Evolutionary conservation across 208 protist species (phyloP).

Genomic region (Leishmania lainsoni): DNA sequence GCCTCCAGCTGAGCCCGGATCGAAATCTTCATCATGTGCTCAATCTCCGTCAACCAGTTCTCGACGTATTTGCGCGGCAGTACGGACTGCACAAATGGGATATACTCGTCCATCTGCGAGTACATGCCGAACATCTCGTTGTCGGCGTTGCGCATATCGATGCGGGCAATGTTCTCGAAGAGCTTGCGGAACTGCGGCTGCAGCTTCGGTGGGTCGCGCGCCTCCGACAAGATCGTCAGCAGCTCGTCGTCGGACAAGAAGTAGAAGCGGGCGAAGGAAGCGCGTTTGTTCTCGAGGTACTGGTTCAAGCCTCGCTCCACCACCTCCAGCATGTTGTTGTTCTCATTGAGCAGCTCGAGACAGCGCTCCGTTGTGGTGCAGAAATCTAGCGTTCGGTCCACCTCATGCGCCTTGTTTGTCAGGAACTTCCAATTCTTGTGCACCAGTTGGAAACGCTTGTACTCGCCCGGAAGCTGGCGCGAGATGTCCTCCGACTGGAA

Average conservation of each 20-base stretch:
- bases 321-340: constrained; percentile 94
- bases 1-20: constrained; percentile 89
- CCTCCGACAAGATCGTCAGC: constrained; percentile 95
- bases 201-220: constrained; percentile 94
- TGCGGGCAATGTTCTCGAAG: constrained; percentile 95
- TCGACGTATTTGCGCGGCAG: constrained; percentile 96
- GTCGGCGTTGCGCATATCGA: constrained; percentile 88
- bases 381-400: constrained; percentile 84
- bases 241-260: constrained; percentile 94
- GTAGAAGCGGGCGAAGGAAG: constrained; percentile 94
- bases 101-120: constrained; percentile 95
- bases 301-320: constrained; percentile 97
- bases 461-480: constrained; percentile 93
- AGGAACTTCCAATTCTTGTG: constrained; percentile 95
- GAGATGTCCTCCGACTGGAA: constrained; percentile 97
- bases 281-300: constrained; percentile 96
- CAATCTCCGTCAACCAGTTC: constrained; percentile 97
- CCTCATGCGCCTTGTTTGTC: constrained; percentile 82
- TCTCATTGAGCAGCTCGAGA: constrained; percentile 90
- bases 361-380: constrained; percentile 81
- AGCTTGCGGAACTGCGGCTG: constrained; percentile 97
- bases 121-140: constrained; percentile 96
- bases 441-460: constrained; percentile 93
- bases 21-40: constrained; percentile 94
- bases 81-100: constrained; percentile 93